phyloP scores from a whole-genome alignment of 148 eudicot species.

The Beta vulgaris region DNA sequence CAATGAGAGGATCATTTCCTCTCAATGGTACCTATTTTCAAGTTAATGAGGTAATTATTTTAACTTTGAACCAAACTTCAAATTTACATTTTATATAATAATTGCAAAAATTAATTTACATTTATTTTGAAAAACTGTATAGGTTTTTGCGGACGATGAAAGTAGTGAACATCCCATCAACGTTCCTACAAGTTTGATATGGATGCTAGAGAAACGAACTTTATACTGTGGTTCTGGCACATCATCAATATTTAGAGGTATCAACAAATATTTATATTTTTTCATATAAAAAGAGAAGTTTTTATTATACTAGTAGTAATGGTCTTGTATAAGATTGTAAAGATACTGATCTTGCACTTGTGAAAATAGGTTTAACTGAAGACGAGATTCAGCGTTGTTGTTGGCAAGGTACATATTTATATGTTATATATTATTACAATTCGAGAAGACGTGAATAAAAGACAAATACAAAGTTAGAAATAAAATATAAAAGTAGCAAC shows the following conservation, averaged over 20 bases:
- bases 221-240: conserved; percentile 49
- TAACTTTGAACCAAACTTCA: neutral
- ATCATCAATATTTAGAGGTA: conserved; percentile 47
- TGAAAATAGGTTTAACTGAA: conserved; percentile 29
- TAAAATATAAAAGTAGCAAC: no score
- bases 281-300: no score
- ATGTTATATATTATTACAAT: neutral
- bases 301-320: no score
- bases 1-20: conserved; percentile 60
- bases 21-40: conserved; percentile 83
- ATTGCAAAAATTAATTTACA: neutral
- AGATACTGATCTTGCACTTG: no score
- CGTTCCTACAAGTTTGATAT: conserved; percentile 39
- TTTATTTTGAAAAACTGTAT: neutral
- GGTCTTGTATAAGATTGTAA: no score
- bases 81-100: no score
- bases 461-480: no score
- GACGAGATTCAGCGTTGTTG: conserved; percentile 36
- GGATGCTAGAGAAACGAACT: conserved; percentile 36
- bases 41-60: conserved; percentile 60
- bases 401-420: conserved; percentile 40
- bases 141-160: conserved; percentile 73
- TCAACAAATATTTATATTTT: neutral
- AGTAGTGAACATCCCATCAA: conserved; percentile 33
- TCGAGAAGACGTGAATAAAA: no score